phyloP scores from a whole-genome alignment of 2,329 filamentous ascomycete genomes.

The Alternaria sp. region DNA sequence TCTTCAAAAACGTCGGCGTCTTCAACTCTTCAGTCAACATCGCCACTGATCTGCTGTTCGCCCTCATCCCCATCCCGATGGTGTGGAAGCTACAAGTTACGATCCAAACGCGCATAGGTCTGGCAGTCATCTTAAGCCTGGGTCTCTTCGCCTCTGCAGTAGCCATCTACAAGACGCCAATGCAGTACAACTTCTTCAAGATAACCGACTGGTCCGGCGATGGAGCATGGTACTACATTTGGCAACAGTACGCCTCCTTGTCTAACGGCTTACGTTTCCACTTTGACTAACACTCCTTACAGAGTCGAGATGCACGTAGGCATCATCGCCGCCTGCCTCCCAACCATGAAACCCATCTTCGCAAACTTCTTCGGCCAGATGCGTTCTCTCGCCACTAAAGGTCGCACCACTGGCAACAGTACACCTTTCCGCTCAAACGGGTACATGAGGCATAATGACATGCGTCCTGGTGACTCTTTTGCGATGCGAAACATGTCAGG shows the following conservation, averaged over 20 bases:
- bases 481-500: constrained; percentile 22
- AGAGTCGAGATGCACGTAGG: constrained; percentile 41
- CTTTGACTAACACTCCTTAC: background rate
- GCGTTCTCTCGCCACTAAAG: constrained; percentile 26
- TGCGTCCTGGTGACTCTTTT: background rate
- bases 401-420: constrained; percentile 14
- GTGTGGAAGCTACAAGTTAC: constrained; percentile 52
- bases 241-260: constrained; percentile 25
- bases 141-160: constrained; percentile 46
- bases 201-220: constrained; percentile 35
- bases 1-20: constrained; percentile 55
- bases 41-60: constrained; percentile 49
- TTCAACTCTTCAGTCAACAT: constrained; percentile 54
- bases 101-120: constrained; percentile 47
- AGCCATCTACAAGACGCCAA: constrained; percentile 29
- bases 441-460: constrained; percentile 21
- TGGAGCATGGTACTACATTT: constrained; percentile 35
- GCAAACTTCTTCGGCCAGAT: constrained; percentile 30
- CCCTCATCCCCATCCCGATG: constrained; percentile 51
- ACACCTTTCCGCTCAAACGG: constrained; percentile 24
- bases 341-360: constrained; percentile 37
- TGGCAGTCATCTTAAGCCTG: constrained; percentile 42
- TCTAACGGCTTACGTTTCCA: too few species aligned
- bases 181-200: constrained; percentile 38
- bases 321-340: constrained; percentile 39